Evolutionary conservation across 169 alveolate species (phyloP).

Genomic region (Perkinsus marinus): DNA sequence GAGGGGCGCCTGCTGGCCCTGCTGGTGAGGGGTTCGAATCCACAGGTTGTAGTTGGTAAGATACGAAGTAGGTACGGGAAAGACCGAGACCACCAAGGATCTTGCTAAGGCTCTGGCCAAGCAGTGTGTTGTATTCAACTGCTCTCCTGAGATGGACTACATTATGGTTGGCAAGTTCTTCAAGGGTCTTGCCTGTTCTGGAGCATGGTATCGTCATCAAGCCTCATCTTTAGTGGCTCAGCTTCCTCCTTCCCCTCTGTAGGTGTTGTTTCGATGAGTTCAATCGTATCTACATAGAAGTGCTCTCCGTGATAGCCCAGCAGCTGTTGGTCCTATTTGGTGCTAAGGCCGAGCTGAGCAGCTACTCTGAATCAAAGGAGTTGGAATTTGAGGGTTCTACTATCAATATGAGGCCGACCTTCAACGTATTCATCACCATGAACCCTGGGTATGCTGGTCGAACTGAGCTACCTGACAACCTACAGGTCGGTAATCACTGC

Average conservation of each 20-base stretch:
- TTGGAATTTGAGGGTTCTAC: conserved; percentile 73
- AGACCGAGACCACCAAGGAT: conserved; percentile 93
- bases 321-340: conserved; percentile 40
- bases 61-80: conserved; percentile 72
- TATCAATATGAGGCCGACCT: conserved; percentile 73
- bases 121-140: conserved; percentile 87
- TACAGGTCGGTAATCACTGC: conserved; percentile 19
- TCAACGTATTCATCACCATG: conserved; percentile 91
- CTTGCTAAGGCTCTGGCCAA: conserved; percentile 86
- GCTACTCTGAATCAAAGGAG: conserved; percentile 26
- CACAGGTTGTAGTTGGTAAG: background rate
- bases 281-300: conserved; percentile 74
- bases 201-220: conserved; percentile 34
- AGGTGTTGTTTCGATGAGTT: conserved; percentile 91
- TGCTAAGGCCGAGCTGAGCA: conserved; percentile 37
- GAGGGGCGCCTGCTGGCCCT: conserved; percentile 20
- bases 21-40: background rate
- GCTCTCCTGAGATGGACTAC: conserved; percentile 88
- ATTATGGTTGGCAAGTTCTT: conserved; percentile 83
- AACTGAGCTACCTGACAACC: conserved; percentile 89
- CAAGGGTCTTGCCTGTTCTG: background rate
- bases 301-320: conserved; percentile 64
- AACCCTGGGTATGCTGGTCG: conserved; percentile 93
- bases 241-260: conserved; percentile 35
- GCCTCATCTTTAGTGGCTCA: background rate